Conservation (phyloP, 2,329 filamentous ascomycete genomes). For the Pestalotiopsis sp. region DNA sequence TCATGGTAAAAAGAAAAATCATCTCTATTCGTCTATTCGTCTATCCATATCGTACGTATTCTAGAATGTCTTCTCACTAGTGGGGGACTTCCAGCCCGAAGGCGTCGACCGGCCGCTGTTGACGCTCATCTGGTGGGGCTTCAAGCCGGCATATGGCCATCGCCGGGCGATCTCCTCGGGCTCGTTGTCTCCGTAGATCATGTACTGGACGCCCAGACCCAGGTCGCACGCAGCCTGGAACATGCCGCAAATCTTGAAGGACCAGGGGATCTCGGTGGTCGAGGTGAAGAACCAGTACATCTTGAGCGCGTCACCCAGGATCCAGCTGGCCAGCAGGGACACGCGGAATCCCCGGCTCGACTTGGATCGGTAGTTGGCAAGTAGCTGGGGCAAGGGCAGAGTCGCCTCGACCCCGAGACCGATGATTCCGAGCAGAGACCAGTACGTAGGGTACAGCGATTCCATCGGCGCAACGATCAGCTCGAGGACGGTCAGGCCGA, state of each 20-base stretch:
- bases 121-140: slow-evolving; percentile 29
- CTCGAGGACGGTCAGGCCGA: slow-evolving; percentile 63
- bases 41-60: background rate
- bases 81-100: slow-evolving; percentile 40
- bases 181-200: slow-evolving; percentile 64
- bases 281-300: slow-evolving; percentile 84
- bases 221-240: slow-evolving; percentile 80
- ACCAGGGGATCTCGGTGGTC: slow-evolving; percentile 69
- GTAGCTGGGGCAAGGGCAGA: slow-evolving; percentile 79
- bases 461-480: slow-evolving; percentile 65
- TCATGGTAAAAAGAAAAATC: background rate
- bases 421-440: slow-evolving; percentile 70
- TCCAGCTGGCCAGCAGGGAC: slow-evolving; percentile 77
- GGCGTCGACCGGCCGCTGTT: slow-evolving; percentile 41
- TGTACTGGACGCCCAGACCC: slow-evolving; percentile 75
- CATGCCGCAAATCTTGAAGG: slow-evolving; percentile 81
- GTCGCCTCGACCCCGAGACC: slow-evolving; percentile 79
- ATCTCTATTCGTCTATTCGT: background rate
- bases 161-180: slow-evolving; percentile 27
- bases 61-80: slow-evolving; percentile 34
- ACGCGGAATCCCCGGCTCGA: slow-evolving; percentile 80
- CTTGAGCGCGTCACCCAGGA: slow-evolving; percentile 83
- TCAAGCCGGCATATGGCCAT: slow-evolving; percentile 31
- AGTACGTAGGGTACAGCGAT: slow-evolving; percentile 66
- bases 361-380: slow-evolving; percentile 67